phyloP scores from a whole-genome alignment of 2,329 filamentous ascomycete genomes.

The Colletotrichum gigasporum region DNA sequence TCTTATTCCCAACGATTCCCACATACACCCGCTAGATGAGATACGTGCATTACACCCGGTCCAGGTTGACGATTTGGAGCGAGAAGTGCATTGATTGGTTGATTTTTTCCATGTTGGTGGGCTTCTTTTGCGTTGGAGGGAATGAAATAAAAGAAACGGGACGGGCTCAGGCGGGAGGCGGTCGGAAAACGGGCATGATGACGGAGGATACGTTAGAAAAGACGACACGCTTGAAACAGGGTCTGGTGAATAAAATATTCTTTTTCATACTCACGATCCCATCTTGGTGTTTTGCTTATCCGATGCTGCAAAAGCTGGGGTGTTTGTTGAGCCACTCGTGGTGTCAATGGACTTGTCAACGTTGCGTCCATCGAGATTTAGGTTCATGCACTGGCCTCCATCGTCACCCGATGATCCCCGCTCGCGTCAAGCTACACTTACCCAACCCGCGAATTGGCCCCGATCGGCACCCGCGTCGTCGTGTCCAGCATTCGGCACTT shows the following conservation, averaged over 20 bases:
- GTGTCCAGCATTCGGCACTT: too few relatives aligned
- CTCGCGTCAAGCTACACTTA: not conserved
- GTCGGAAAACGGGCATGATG: constrained; percentile 12
- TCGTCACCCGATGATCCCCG: not conserved
- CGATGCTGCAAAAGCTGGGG: too few relatives aligned
- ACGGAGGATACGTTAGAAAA: constrained; percentile 22
- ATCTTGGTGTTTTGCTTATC: not conserved
- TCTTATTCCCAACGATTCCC: constrained; percentile 29
- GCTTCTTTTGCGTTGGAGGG: not conserved
- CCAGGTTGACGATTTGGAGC: constrained; percentile 20
- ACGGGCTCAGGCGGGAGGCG: not conserved
- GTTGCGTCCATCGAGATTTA: not conserved
- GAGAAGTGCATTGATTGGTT: constrained; percentile 15
- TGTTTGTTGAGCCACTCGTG: too few relatives aligned
- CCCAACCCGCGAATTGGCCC: not conserved
- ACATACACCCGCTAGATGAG: constrained; percentile 20
- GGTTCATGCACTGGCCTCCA: not conserved
- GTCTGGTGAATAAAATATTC: constrained; percentile 11
- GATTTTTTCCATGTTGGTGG: not conserved
- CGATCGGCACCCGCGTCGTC: too few relatives aligned
- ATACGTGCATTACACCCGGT: constrained; percentile 8
- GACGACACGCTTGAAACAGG: constrained; percentile 8
- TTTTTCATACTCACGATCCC: not conserved
- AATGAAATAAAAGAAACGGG: not conserved
- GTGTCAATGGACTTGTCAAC: too few relatives aligned